Conservation (phyloP, 1,139 yeast genomes). For the Diutina mesorugosa region DNA sequence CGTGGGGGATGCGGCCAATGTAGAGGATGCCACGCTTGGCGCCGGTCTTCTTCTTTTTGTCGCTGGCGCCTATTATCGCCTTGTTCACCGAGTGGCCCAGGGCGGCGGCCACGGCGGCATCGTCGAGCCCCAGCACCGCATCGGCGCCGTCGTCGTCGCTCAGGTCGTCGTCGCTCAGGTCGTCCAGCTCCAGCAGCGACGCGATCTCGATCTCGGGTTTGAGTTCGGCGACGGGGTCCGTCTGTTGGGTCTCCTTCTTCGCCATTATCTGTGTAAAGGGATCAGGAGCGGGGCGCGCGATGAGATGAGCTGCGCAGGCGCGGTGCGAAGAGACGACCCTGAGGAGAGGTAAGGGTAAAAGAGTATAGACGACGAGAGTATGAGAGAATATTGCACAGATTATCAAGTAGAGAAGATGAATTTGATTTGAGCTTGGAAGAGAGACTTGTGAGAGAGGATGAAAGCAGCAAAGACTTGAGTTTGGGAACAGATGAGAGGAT, state of each 20-base stretch:
- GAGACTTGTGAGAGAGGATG: too few relatives aligned
- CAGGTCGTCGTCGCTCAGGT: not conserved
- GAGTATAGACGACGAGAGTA: too few relatives aligned
- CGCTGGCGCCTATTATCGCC: constrained; percentile 4
- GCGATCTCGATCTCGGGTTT: not conserved
- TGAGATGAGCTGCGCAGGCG: not conserved
- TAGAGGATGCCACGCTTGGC: constrained; percentile 56
- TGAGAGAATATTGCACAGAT: too few relatives aligned
- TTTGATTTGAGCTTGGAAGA: too few relatives aligned
- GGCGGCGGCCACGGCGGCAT: not conserved
- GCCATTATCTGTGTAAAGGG: not conserved
- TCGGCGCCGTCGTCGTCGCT: not conserved
- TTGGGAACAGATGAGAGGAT: too few relatives aligned
- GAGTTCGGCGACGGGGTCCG: not conserved
- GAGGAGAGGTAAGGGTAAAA: too few relatives aligned
- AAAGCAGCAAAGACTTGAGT: too few relatives aligned
- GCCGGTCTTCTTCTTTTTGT: constrained; percentile 10
- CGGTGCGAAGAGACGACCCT: too few relatives aligned
- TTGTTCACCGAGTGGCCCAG: constrained; percentile 2
- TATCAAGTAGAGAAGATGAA: too few relatives aligned
- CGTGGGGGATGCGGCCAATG: constrained; percentile 86
- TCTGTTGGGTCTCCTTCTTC: not conserved
- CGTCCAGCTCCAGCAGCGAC: not conserved
- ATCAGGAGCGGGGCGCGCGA: not conserved
- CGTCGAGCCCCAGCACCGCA: not conserved